These are phyloP conservation scores for Lactarius sp. DNA, from an alignment of 768 basidiomycete genomes.

Conservation along the genomic window DNA sequence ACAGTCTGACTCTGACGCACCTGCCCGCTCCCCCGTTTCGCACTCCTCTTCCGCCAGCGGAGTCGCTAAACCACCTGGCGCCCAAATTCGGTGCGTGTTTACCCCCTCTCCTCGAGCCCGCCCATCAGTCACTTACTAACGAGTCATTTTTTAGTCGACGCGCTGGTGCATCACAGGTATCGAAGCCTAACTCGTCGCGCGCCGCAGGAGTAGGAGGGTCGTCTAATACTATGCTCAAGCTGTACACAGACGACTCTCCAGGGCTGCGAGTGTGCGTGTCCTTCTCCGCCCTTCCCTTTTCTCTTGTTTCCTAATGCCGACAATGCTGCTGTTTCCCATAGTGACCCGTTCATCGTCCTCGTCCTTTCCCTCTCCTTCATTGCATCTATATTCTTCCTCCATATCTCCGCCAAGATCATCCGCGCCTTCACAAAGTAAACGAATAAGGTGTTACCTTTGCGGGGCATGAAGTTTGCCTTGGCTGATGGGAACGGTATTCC, in stretches of 20 bases:
- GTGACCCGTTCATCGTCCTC: conserved; percentile 95
- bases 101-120: not conserved
- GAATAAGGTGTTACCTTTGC: not conserved
- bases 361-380: conserved; percentile 96
- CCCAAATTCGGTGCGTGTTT: conserved; percentile 69
- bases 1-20: conserved; percentile 79
- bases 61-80: conserved; percentile 71
- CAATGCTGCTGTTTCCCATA: conserved; percentile 31
- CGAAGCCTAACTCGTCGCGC: conserved; percentile 81
- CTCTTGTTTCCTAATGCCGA: not conserved
- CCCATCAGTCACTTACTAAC: not conserved
- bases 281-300: not conserved
- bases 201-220: conserved; percentile 95
- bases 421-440: conserved; percentile 60
- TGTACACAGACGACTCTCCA: conserved; percentile 98
- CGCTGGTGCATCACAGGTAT: conserved; percentile 57
- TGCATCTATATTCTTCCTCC: conserved; percentile 97
- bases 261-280: conserved; percentile 90
- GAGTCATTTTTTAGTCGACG: conserved; percentile 50
- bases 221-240: conserved; percentile 96
- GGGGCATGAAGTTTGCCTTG: not conserved
- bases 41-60: conserved; percentile 39
- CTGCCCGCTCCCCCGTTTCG: conserved; percentile 40
- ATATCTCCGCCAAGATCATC: conserved; percentile 93
- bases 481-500: not conserved